Conservation (phyloP, 352 stramenopile genomes). For the Globisporangium mamillatum region DNA sequence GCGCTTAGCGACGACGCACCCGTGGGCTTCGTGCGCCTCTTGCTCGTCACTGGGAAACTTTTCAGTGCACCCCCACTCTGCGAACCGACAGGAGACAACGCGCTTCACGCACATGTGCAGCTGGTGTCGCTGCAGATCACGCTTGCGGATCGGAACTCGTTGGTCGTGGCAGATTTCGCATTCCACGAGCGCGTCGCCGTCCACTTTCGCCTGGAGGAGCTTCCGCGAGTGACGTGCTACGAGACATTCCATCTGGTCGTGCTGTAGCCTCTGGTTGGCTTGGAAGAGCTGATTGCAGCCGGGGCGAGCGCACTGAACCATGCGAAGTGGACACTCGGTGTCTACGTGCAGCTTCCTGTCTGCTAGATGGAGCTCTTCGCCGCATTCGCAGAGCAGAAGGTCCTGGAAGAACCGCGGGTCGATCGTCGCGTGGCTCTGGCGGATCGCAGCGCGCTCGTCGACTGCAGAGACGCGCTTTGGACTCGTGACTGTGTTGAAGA, state of each 20-base stretch:
- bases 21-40: slow-evolving; percentile 33
- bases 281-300: slow-evolving; percentile 41
- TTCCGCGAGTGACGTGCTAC: slow-evolving; percentile 31
- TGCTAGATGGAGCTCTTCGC: slow-evolving; percentile 39
- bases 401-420: slow-evolving; percentile 22
- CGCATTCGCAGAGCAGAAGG: slow-evolving; percentile 46
- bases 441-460: neutral
- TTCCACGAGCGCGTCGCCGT: slow-evolving; percentile 33
- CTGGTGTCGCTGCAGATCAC: slow-evolving; percentile 42
- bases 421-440: slow-evolving; percentile 4
- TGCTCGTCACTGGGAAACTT: slow-evolving; percentile 36
- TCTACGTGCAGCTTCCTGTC: slow-evolving; percentile 37
- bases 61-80: slow-evolving; percentile 45
- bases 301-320: slow-evolving; percentile 39
- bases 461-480: slow-evolving; percentile 8
- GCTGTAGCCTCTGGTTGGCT: slow-evolving; percentile 23
- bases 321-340: slow-evolving; percentile 34
- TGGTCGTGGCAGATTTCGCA: slow-evolving; percentile 42
- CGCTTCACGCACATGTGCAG: slow-evolving; percentile 48
- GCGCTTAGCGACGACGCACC: slow-evolving; percentile 44
- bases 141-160: slow-evolving; percentile 28
- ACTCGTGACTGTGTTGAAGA: neutral
- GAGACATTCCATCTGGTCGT: slow-evolving; percentile 42
- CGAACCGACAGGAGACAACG: slow-evolving; percentile 40
- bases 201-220: slow-evolving; percentile 37